phyloP scores from a whole-genome alignment of 345 rosid species.

The Melaleuca quinquenervia region DNA sequence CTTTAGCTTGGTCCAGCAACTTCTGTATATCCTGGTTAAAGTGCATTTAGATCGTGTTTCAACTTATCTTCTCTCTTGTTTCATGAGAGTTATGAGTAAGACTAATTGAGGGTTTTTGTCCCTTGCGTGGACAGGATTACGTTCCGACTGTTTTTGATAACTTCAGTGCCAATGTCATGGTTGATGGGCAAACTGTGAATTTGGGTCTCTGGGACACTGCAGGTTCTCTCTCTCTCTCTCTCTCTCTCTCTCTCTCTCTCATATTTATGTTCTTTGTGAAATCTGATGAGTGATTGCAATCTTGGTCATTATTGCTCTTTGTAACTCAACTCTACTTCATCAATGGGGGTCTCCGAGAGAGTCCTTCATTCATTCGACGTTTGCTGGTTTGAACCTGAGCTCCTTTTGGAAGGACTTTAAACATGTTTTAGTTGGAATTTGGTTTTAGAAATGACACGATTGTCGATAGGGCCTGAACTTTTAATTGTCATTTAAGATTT shows the following conservation, averaged over 20 bases:
- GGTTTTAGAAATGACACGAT: not conserved
- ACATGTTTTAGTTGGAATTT: not conserved
- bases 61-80: not conserved
- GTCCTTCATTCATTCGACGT: not conserved
- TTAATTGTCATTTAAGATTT: not conserved
- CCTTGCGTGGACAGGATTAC: slow-evolving; percentile 18
- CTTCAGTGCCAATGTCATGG: slow-evolving; percentile 89
- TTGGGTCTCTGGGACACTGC: slow-evolving; percentile 95
- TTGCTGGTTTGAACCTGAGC: not conserved
- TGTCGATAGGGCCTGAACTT: not conserved
- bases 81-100: not conserved
- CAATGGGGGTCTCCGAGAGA: not conserved
- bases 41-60: not conserved
- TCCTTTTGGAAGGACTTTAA: not conserved
- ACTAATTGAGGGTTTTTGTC: not conserved
- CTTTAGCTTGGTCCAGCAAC: not conserved
- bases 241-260: not conserved
- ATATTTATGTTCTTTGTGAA: not conserved
- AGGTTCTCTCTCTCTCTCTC: slow-evolving; percentile 25
- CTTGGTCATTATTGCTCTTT: not conserved
- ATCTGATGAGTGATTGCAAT: not conserved
- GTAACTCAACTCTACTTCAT: not conserved
- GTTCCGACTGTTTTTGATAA: slow-evolving; percentile 65
- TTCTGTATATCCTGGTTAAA: not conserved
- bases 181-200: slow-evolving; percentile 74